Base-by-base conservation (phyloP, 305 asterid genomes). In the Fraxinus angustifolia region DNA sequence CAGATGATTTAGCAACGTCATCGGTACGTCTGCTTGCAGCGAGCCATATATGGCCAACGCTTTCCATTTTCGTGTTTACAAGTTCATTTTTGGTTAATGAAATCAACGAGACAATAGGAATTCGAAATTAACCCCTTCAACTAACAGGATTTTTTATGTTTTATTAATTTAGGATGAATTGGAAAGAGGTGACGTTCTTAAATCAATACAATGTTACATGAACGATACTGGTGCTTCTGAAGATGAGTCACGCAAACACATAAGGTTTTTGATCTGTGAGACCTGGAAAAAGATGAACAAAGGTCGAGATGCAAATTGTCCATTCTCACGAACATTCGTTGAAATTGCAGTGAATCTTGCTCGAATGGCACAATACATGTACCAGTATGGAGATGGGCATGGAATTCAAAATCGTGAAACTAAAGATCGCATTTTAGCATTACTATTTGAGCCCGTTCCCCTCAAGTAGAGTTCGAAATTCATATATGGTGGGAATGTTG, bases 181-280 rank as follows among this genome's bases (percentile, higher is more conserved):
- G 14, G 10, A 79, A 19, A 82, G 81, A 1, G 88, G 88, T 0
- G 92, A 86, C 21, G 77, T 21, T 21, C 81, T 88, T 0, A 86
- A 87, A 35, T 78, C 91, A 35, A 76, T 84, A 34, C 78, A 83
- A n/a, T 86, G 88, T 28, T 42, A 86, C 81, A 89, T 89, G 90
- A 80, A 76, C 0, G 88, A 86, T 5, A 83, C 77, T 0, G 85
- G 85, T 10, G 73, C 26, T 36, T 34, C 83, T 0, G 85, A 86
- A 78, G 85, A 87, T 23, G 85, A 79, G 0, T 79, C 88, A 0
- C 83, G 84, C 0, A 19, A 6, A 16, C 16, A 81, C 75, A 42
- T 82, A 4, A 85, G 36, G 71, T 77, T 68, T 19, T 80, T 87
- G 77, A 84, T 87, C 0, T n/a, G 19, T 1, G 80, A 82, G 12